These are phyloP conservation scores for Saxophila tyrrhenica DNA, from an alignment of 495 filamentous ascomycete genomes.

Conservation along the genomic window DNA sequence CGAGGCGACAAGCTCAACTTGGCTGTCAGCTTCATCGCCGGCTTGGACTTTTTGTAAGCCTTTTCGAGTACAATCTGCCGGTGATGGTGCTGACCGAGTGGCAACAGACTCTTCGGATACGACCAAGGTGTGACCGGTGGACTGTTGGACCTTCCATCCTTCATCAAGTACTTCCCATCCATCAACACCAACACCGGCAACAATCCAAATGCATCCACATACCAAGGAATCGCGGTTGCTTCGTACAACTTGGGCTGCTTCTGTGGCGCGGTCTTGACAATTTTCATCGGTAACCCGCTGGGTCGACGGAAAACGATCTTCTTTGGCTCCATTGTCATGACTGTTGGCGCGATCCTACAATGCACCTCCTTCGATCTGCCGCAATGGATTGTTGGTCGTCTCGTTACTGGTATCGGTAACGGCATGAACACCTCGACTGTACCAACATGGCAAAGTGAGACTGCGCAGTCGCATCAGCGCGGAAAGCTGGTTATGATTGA, in stretches of 20 bases:
- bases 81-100: too few species aligned
- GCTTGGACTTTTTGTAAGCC: too few species aligned
- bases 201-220: not conserved
- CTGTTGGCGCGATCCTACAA: constrained; percentile 19
- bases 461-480: constrained; percentile 51
- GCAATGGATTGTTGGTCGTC: constrained; percentile 21
- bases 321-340: constrained; percentile 17
- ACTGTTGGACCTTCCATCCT: constrained; percentile 13
- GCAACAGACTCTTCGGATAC: constrained; percentile 18
- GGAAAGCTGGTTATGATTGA: constrained; percentile 27
- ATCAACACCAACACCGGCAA: constrained; percentile 6
- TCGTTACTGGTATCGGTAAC: constrained; percentile 32
- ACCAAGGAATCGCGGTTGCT: constrained; percentile 7
- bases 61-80: too few species aligned
- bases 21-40: too few species aligned
- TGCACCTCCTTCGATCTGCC: constrained; percentile 15
- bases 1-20: too few species aligned
- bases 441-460: constrained; percentile 67
- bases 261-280: constrained; percentile 3
- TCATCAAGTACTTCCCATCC: constrained; percentile 13
- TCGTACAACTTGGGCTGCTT: constrained; percentile 10
- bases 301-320: constrained; percentile 16
- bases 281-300: constrained; percentile 5
- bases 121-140: constrained; percentile 23
- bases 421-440: constrained; percentile 42